Conservation (phyloP, 305 asterid species). For the Stenogyne calaminthoides region DNA sequence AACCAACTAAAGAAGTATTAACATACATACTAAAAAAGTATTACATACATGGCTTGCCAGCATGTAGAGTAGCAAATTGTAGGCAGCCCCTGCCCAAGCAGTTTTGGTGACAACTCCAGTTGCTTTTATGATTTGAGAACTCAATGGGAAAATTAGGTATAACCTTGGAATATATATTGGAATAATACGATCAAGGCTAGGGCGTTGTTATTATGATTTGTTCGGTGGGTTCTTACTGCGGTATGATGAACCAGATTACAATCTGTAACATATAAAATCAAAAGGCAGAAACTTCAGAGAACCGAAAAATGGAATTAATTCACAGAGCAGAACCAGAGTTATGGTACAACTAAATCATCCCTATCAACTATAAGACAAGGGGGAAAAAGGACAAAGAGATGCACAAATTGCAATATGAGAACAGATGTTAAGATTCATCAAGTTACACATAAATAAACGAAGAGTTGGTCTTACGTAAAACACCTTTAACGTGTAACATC, state of each 20-base stretch:
- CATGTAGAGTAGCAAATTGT: constrained; percentile 89
- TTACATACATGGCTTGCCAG: constrained; percentile 92
- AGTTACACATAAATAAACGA: background rate
- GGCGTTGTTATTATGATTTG: constrained; percentile 82
- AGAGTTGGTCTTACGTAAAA: background rate
- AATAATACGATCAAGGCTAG: constrained; percentile 88
- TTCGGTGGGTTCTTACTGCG: constrained; percentile 70
- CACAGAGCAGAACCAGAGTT: constrained; percentile 6
- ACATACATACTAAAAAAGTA: constrained; percentile 13
- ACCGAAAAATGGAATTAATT: constrained; percentile 1
- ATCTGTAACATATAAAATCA: constrained; percentile 52
- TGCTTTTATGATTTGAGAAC: constrained; percentile 90
- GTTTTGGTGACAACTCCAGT: constrained; percentile 98
- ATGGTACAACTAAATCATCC: constrained; percentile 6
- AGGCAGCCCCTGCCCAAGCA: constrained; percentile 99
- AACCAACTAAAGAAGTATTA: too few relatives aligned
- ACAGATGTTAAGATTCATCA: background rate
- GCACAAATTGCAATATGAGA: background rate
- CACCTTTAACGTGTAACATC: too few relatives aligned
- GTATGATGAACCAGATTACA: constrained; percentile 93
- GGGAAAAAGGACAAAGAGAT: background rate
- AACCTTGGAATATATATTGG: constrained; percentile 87
- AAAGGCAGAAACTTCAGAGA: constrained; percentile 14
- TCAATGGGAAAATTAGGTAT: constrained; percentile 89
- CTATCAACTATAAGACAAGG: constrained; percentile 20